Evolutionary conservation across 2,329 filamentous ascomycete genomes (phyloP).

Genomic region (Xylariaceae sp.): DNA sequence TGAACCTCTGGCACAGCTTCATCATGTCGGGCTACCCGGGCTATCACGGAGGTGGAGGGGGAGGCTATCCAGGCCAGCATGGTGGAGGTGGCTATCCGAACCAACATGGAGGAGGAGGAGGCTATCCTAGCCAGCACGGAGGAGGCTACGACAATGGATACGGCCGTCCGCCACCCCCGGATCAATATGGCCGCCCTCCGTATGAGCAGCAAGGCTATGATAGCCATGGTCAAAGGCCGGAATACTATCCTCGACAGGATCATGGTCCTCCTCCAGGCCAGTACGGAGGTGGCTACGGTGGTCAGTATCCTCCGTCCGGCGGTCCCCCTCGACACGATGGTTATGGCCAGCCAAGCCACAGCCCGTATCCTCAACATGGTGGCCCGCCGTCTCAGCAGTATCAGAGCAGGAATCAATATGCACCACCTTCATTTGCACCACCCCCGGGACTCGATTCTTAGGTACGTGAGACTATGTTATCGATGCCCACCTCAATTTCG

Average conservation of each 20-base stretch:
- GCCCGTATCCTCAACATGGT: slow-evolving; percentile 29
- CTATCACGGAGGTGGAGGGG: slow-evolving; percentile 25
- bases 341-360: slow-evolving; percentile 17
- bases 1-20: neutral
- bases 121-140: slow-evolving; percentile 29
- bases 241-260: too few relatives aligned
- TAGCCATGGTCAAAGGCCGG: too few relatives aligned
- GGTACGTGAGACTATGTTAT: neutral
- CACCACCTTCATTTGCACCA: slow-evolving; percentile 33
- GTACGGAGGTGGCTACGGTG: slow-evolving; percentile 4
- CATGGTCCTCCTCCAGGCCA: neutral
- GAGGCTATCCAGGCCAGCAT: slow-evolving; percentile 1
- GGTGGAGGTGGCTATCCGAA: slow-evolving; percentile 26
- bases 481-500: neutral
- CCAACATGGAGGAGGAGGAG: slow-evolving; percentile 25
- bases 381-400: slow-evolving; percentile 24
- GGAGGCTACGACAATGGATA: slow-evolving; percentile 4
- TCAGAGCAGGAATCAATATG: slow-evolving; percentile 20
- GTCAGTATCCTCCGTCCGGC: slow-evolving; percentile 17
- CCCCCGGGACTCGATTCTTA: slow-evolving; percentile 43
- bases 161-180: too few relatives aligned
- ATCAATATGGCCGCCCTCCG: neutral
- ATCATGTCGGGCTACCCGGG: slow-evolving; percentile 33
- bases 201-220: slow-evolving; percentile 8
- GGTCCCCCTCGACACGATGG: slow-evolving; percentile 18